phyloP scores from a whole-genome alignment of 371 early-diverging fungal species.

The Syncephalastrum sp. region DNA sequence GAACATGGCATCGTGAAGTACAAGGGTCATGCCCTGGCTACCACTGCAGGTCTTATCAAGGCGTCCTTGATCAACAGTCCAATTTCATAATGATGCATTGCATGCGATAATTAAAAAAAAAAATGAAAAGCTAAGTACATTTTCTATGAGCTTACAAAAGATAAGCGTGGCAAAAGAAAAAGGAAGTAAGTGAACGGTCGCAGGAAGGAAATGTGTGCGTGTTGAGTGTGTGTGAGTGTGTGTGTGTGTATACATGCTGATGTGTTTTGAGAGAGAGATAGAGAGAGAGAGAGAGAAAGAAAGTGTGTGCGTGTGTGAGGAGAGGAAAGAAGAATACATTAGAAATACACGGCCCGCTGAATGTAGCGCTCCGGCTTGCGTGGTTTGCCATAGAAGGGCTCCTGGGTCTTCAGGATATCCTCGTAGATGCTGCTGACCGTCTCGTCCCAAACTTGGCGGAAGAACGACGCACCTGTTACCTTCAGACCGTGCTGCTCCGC shows the following conservation, averaged over 20 bases:
- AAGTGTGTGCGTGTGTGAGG: neutral
- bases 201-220: neutral
- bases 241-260: slow-evolving; percentile 3
- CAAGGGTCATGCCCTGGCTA: slow-evolving; percentile 46
- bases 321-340: slow-evolving; percentile 6
- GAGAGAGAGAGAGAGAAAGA: no score
- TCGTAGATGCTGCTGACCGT: slow-evolving; percentile 67
- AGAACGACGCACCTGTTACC: slow-evolving; percentile 65
- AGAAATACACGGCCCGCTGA: slow-evolving; percentile 53
- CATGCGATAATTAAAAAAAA: neutral
- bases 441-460: slow-evolving; percentile 77
- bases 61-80: slow-evolving; percentile 34
- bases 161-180: slow-evolving; percentile 2
- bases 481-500: slow-evolving; percentile 45
- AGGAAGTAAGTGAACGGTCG: neutral
- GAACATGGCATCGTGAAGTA: slow-evolving; percentile 49
- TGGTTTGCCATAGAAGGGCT: slow-evolving; percentile 62
- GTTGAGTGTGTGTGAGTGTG: neutral
- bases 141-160: slow-evolving; percentile 4
- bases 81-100: slow-evolving; percentile 30
- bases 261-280: neutral
- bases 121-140: neutral
- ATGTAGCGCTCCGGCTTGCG: slow-evolving; percentile 52
- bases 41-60: slow-evolving; percentile 42
- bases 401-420: slow-evolving; percentile 52